Evolutionary conservation across 441 rosid genomes (phyloP).

Genomic region (Macaranga tanarius): DNA sequence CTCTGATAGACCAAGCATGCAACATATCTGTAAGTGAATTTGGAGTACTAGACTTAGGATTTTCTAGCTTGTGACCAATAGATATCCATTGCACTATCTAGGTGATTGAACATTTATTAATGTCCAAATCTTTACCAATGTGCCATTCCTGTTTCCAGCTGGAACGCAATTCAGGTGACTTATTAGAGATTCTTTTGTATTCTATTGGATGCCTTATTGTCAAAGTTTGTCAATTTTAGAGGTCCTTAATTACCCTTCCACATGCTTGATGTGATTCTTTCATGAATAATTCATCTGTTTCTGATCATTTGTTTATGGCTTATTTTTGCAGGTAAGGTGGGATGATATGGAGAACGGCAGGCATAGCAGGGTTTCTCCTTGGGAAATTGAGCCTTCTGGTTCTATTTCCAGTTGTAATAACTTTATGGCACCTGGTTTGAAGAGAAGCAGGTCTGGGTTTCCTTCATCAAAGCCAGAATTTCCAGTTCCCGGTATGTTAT

Average conservation of each 20-base stretch:
- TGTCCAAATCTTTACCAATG: no score
- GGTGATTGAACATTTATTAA: no score
- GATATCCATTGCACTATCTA: no score
- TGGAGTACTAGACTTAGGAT: no score
- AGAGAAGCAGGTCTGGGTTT: slow-evolving; percentile 78
- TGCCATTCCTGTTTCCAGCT: no score
- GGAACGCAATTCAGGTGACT: no score
- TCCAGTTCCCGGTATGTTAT: slow-evolving; percentile 61
- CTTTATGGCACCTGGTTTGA: slow-evolving; percentile 59
- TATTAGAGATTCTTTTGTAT: no score
- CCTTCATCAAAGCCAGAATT: slow-evolving; percentile 66
- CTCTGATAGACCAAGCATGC: not conserved
- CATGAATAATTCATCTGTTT: not conserved
- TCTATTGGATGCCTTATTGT: not conserved
- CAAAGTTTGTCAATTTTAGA: not conserved
- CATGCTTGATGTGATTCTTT: slow-evolving; percentile 1
- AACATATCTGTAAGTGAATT: no score
- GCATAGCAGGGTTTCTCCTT: slow-evolving; percentile 81
- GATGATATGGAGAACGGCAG: slow-evolving; percentile 60
- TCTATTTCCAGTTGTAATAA: slow-evolving; percentile 50
- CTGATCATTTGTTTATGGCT: not conserved
- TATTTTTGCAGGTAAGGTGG: slow-evolving; percentile 72
- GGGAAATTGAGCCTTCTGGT: slow-evolving; percentile 86
- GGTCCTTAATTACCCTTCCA: not conserved
- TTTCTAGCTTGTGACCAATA: no score